Percentiles rank a stretch among this genome's conserved stretches.
Conservation (phyloP, 805 yeast genomes). For the Candida vaughaniae region DNA sequence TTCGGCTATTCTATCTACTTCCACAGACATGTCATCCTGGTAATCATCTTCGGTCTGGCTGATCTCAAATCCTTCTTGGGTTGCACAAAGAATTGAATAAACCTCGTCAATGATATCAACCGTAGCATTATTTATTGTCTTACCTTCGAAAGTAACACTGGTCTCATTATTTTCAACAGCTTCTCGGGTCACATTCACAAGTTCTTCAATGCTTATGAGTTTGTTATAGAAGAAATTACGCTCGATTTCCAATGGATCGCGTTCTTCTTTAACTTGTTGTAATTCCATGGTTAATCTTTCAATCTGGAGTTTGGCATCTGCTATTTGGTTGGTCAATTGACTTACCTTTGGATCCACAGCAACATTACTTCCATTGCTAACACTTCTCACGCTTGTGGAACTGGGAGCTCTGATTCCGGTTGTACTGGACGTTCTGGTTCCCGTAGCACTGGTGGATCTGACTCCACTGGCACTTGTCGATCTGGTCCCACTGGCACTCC, state of each 20-base stretch:
- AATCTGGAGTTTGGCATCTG: constrained; percentile 43
- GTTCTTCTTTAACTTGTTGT: constrained; percentile 55
- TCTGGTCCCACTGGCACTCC: constrained; percentile 2
- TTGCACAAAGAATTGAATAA: constrained; percentile 73
- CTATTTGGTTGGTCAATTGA: constrained; percentile 24
- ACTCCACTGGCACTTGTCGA: neutral
- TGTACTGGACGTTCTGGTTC: neutral
- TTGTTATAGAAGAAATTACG: constrained; percentile 89
- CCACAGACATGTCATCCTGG: constrained; percentile 4
- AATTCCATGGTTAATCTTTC: constrained; percentile 47
- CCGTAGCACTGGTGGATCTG: neutral
- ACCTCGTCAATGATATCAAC: constrained; percentile 48
- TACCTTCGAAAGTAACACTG: constrained; percentile 2
- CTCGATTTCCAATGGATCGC: constrained; percentile 73
- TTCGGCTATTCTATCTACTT: too few species aligned
- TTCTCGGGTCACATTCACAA: constrained; percentile 56
- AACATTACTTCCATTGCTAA: neutral
- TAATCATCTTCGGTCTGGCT: constrained; percentile 32
- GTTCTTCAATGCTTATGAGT: constrained; percentile 81
- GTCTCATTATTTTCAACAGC: constrained; percentile 13
- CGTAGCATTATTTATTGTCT: neutral
- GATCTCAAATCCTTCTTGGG: constrained; percentile 74
- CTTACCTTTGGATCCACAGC: constrained; percentile 8
- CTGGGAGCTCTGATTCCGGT: neutral
- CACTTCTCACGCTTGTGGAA: neutral